Conservation (phyloP, 202 grass and related monocot genomes). For the Zoysia matrella region DNA sequence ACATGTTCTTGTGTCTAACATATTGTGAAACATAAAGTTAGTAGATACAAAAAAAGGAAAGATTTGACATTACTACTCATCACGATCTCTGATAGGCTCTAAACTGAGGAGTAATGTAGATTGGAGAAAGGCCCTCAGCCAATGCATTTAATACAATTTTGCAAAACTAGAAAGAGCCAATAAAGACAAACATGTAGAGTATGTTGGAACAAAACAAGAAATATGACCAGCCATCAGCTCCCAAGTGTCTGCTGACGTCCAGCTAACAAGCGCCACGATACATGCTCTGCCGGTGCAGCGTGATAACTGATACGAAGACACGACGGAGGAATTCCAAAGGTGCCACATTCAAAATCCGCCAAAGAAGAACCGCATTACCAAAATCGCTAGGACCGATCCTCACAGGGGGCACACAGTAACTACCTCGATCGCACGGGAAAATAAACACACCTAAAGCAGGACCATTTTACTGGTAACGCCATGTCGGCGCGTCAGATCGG, state of each 20-base stretch:
- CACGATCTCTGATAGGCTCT: background rate
- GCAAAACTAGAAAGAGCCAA: slow-evolving; percentile 24
- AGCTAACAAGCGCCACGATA: background rate
- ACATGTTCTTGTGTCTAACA: background rate
- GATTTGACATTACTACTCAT: background rate
- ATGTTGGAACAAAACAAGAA: slow-evolving; percentile 20
- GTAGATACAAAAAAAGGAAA: background rate
- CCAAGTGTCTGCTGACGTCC: background rate
- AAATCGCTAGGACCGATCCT: slow-evolving; percentile 9
- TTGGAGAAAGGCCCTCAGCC: background rate
- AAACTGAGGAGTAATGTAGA: background rate
- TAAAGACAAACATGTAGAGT: slow-evolving; percentile 32
- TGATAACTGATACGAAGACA: background rate
- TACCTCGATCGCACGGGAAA: background rate
- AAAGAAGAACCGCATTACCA: slow-evolving; percentile 48
- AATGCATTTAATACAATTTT: slow-evolving; percentile 28
- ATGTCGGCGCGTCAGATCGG: slow-evolving; percentile 33
- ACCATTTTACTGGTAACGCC: background rate
- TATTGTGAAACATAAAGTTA: background rate
- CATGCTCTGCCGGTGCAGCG: background rate
- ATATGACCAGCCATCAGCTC: background rate
- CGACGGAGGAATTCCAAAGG: background rate
- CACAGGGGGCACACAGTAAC: background rate
- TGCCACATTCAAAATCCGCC: background rate
- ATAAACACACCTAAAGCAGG: background rate